These are phyloP conservation scores for Cairneyella variabilis DNA, from an alignment of 495 filamentous ascomycete species.

Conservation along the genomic window DNA sequence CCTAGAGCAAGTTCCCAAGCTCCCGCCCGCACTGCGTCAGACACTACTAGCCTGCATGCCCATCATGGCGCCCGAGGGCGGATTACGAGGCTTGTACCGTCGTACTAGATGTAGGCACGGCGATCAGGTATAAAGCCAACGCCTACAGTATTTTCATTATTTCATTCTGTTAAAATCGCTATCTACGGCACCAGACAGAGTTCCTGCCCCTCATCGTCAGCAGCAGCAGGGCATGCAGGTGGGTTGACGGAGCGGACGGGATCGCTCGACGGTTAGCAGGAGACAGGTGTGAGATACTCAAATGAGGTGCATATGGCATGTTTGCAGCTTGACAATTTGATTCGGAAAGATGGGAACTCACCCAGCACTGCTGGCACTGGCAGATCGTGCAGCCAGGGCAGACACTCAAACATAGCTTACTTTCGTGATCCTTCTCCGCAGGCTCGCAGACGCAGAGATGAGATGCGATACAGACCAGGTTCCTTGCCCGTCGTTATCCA, in stretches of 20 bases:
- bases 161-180: no score
- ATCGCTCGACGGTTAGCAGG: not conserved
- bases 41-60: not conserved
- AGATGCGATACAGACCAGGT: constrained; percentile 8
- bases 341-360: constrained; percentile 20
- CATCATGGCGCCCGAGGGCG: not conserved
- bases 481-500: constrained; percentile 6
- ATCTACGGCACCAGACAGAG: no score
- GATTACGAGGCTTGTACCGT: not conserved
- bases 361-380: constrained; percentile 16
- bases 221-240: no score
- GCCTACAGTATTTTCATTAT: no score
- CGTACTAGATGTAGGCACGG: not conserved
- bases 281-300: not conserved
- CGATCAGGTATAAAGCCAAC: no score
- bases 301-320: constrained; percentile 16
- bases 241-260: not conserved
- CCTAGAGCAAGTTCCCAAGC: no score
- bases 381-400: no score
- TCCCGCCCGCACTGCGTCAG: constrained; percentile 6
- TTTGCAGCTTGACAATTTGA: no score
- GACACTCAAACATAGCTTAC: no score
- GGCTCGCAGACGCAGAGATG: no score
- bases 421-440: no score
- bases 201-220: not conserved